Percentiles rank a stretch among this genome's conserved stretches.
phyloP scores from a whole-genome alignment of 2,329 filamentous ascomycete genomes.

The Cryoendolithus antarcticus region DNA sequence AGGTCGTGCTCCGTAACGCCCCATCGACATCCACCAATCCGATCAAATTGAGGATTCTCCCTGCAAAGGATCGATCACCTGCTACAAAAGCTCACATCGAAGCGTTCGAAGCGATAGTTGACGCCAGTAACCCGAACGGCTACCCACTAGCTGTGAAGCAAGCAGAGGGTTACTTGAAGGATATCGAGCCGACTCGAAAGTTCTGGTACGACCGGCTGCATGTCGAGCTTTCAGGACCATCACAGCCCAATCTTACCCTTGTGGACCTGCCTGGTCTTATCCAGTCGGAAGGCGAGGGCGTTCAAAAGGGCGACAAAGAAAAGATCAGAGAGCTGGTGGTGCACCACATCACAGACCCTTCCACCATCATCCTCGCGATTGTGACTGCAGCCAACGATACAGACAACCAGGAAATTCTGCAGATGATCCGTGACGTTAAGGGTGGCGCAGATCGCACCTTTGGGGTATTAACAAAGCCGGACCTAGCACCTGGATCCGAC shows the following conservation, averaged over 20 bases:
- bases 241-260: background rate
- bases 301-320: background rate
- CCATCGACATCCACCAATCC: background rate
- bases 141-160: background rate
- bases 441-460: background rate
- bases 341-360: background rate
- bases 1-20: constrained; percentile 1
- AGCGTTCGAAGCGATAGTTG: background rate
- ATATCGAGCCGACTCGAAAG: background rate
- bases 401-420: background rate
- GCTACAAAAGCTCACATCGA: background rate
- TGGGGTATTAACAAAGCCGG: background rate
- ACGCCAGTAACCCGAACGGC: background rate
- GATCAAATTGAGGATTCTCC: background rate
- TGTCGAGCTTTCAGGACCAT: background rate
- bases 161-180: background rate
- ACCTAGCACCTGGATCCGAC: background rate
- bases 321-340: background rate
- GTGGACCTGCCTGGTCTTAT: constrained; percentile 1
- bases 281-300: background rate
- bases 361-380: background rate
- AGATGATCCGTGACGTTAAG: background rate
- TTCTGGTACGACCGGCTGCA: constrained; percentile 1
- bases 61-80: background rate
- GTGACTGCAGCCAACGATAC: background rate